Evolutionary conservation across 2,329 filamentous ascomycete genomes (phyloP), one percentile per base, ranked within the genome.

Genomic region (Blumeriella jaapii): DNA sequence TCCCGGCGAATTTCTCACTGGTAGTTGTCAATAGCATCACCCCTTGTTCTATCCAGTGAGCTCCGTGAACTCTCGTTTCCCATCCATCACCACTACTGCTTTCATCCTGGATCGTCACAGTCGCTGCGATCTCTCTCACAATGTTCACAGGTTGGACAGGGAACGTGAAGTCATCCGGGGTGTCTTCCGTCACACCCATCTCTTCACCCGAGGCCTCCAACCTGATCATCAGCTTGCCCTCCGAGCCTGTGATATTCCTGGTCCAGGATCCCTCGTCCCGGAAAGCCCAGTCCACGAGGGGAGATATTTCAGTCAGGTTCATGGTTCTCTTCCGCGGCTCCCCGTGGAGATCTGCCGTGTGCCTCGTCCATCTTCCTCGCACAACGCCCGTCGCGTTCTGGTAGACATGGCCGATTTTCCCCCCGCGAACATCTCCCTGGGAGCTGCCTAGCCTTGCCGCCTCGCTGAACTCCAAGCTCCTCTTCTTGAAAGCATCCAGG

Each of bases 1-100:
- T 78, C 27, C 91, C 87, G n/a, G 80, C 75, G 52, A 91, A 91
- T 62, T 93, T 95, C 54, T 94, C 82, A 57, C 86, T 95, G 30
- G 86, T 89, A 1, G 89, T 95, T 2, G 81, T 83, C 54, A 96
- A 63, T 22, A 96, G 63, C 31, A 91, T 73, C 10, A 76, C 72
- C 2, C 91, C 91, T 43, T 81, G 73, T n/a, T 71, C 69, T 23
- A 81, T 77, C 67, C 86, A 93, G 61, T 96, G 89, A 3, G 93
- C 70, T 3, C 91, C 91, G 58, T 85, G 78, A 31, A 94, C 61
- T 33, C 73, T 69, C 61, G 93, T 75, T 47, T 87, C 79, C 76
- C 82, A 87, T 47, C 74, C 82, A 52, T 78, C 78, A 4, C 81
- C 80, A 41, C 72, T 67, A 47, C 71, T 72, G 37, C 72, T 68